Percentiles rank a stretch among this genome's conserved stretches.
Evolutionary conservation across 331 rosid species (phyloP).

Genomic region (Malus hybrid): DNA sequence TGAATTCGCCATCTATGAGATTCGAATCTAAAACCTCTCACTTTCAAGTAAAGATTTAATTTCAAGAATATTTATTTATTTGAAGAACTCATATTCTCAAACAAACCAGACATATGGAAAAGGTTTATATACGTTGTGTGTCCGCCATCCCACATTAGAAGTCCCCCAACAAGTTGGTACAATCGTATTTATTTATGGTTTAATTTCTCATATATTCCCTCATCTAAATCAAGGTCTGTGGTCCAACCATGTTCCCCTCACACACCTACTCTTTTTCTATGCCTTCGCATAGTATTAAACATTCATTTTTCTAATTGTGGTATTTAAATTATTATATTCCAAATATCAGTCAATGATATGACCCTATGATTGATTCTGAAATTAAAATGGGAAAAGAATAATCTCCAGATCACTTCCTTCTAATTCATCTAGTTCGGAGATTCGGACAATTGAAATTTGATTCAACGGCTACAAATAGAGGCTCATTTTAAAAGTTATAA

Average conservation of each 20-base stretch:
- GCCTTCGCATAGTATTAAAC: not conserved
- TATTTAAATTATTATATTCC: not conserved
- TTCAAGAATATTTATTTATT: slow-evolving; percentile 20
- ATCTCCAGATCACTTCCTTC: accelerated
- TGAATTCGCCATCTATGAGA: too few species aligned
- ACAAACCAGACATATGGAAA: slow-evolving; percentile 50
- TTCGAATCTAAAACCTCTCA: accelerated
- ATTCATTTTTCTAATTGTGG: not conserved
- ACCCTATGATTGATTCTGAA: slow-evolving; percentile 27
- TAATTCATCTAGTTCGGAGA: accelerated
- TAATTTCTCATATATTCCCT: slow-evolving; percentile 1
- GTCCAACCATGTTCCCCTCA: slow-evolving; percentile 51
- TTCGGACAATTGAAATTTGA: accelerated
- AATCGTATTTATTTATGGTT: slow-evolving; percentile 8
- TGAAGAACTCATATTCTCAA: slow-evolving; percentile 52
- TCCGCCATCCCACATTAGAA: slow-evolving; percentile 37
- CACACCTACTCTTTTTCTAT: not conserved
- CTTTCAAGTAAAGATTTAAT: not conserved
- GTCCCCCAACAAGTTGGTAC: slow-evolving; percentile 51
- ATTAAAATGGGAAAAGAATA: not conserved
- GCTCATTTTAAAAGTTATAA: accelerated
- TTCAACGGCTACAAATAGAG: accelerated
- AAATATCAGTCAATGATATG: slow-evolving; percentile 26
- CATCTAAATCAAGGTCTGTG: slow-evolving; percentile 39
- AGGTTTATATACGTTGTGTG: slow-evolving; percentile 35